Base-by-base conservation (phyloP, 495 filamentous ascomycete species). In the Talaromyces wortmannii region DNA sequence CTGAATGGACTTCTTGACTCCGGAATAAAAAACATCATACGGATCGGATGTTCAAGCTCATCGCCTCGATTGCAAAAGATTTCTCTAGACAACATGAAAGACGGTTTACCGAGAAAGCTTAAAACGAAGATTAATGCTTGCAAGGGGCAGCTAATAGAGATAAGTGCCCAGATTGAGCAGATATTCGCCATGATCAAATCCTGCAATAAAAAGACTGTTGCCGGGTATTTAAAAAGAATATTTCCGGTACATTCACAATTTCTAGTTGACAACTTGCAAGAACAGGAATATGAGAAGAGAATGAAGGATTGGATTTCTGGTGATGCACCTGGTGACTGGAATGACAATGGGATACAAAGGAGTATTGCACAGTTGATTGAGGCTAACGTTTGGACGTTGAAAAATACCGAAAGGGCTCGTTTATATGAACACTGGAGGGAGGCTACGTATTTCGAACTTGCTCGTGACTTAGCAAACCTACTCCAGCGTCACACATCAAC, bases 1-100 rank as follows among this genome's bases (percentile, higher is more conserved):
- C 64, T 91, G 3, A 83, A 90, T 16, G 80, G 84, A 52, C 68
- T 87, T 4, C 57, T 77, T 5, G 68, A 80, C 17, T 71, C 72
- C 30, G 77, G 77, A 0, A 65, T 86, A 6, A 64, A 60, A 0
- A 73, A 81, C 17, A 70, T 91, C 31, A 77, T 89, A 32, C 81
- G 87, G 12, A 77, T 91, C 16, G 87, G 85, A 3, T 75, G 74
- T 15, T 74, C 70, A 17, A 85, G 82, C 13, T 47, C 55, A 12
- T 68, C 58, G 56, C 59, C 57, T 30, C 50, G 56, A 7, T 43
- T 58, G 36, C 58, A 62, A 49, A 43, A 48, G 2, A 13, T 69
- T 2, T 59, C 46, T 2, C 47, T 50, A 13, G 30, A 66, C 44
- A 57, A 40, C 17, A 42, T 52, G 16, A 60, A 56, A 31, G 50